A percentile compares a stretch with the other conserved stretches of the same genome.
Evolutionary conservation across 2,329 filamentous ascomycete genomes (phyloP).

Genomic region (Thielaviopsis musarum): DNA sequence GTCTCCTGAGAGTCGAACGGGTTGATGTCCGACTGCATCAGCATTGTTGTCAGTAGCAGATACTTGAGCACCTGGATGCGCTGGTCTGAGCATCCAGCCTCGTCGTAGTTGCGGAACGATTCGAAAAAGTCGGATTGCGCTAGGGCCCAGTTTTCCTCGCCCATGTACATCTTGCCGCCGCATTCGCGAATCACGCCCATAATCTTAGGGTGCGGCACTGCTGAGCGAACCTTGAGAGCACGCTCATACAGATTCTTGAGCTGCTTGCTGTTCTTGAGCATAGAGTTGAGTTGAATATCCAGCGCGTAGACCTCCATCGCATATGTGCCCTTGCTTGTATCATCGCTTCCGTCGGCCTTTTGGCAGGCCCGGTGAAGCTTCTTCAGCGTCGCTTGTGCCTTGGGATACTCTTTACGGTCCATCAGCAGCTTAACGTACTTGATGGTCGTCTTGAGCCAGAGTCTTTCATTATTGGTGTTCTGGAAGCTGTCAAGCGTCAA

Average conservation of each 20-base stretch:
- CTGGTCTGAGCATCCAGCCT: constrained; percentile 76
- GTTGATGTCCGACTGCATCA: constrained; percentile 97
- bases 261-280: constrained; percentile 94
- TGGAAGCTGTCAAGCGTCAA: constrained; percentile 89
- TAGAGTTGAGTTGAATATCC: constrained; percentile 97
- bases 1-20: constrained; percentile 98
- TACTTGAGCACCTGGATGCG: constrained; percentile 97
- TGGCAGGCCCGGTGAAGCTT: constrained; percentile 86
- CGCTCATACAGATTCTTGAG: constrained; percentile 84
- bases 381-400: constrained; percentile 65
- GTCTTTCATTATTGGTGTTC: constrained; percentile 87
- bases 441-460: constrained; percentile 97
- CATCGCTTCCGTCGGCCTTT: constrained; percentile 68
- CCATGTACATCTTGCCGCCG: constrained; percentile 99
- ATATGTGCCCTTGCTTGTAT: constrained; percentile 92
- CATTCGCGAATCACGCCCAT: constrained; percentile 99
- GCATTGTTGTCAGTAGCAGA: constrained; percentile 87
- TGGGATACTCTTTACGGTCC: constrained; percentile 73
- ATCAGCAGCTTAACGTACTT: constrained; percentile 86
- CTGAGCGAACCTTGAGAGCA: constrained; percentile 83
- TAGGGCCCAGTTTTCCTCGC: constrained; percentile 97
- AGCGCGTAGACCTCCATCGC: constrained; percentile 89
- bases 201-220: constrained; percentile 93
- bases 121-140: constrained; percentile 97
- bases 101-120: constrained; percentile 96